Base-by-base conservation (phyloP, 176 grass and related monocot species). In the Carex cristatella region DNA sequence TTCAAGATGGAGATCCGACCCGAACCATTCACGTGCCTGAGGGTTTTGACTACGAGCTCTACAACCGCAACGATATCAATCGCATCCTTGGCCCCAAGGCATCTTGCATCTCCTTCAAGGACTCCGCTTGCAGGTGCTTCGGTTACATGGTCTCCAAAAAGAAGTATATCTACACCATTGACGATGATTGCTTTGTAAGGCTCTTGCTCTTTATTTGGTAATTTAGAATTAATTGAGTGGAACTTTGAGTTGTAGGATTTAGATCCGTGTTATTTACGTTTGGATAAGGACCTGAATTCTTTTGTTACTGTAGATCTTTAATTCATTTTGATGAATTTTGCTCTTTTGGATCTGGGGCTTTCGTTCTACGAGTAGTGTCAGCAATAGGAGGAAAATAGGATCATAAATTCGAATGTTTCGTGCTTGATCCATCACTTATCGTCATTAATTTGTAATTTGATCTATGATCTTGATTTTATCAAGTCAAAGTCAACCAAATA, bases 131-230 rank as follows among this genome's bases (percentile, higher is more conserved):
- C 84, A 84, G 95, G 27, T 94, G 92, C 89, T 98, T 98, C 63
- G 95, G 92, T 0, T 98, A 93, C 91, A 93, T 98, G 88, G 92
- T 98, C 78, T 97, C 95, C 88, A 94, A 93, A 84, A 97, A 97
- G 91, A 97, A 97, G 95, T 97, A 97, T 65, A 94, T 97, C 87
- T 97, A 90, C 92, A 97, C 95, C 84, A 97, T 97, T 72, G 92
- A 97, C 72, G 95, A 94, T 85, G 95, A 97, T 82, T 97, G 95
- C 92, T 97, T 97, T 90, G 95, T 97, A 87, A 94, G 94, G 86
- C 31, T 84, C 35, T 68, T 38, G 27, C 73, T 78, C 19, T 37
- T 14, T 62, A 10, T 61, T 23, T 81, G 1, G 48, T 28, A 5
- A n/a, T 81, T 81, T 65, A 65, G 18, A 33, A 49, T 27, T 62